Base-by-base conservation (phyloP, 2,329 filamentous ascomycete genomes). In the Talaromyces rugulosus region DNA sequence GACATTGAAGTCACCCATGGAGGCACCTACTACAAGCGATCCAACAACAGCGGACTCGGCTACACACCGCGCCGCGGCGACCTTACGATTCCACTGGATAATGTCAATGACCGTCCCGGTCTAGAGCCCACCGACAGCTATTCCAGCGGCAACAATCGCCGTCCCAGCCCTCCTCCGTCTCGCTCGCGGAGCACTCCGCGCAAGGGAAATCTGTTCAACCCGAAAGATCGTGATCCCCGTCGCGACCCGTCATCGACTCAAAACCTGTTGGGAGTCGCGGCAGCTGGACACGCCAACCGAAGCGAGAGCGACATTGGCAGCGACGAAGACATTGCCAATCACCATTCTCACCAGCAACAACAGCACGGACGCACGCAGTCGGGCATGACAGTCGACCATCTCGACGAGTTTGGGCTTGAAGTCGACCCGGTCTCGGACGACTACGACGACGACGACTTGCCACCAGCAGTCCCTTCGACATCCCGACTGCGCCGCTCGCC, bases 1-100 rank as follows among this genome's bases (percentile, higher is more conserved):
- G 95, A 99, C 73, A 99, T 97, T 64, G 95, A 97, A 74, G 82
- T 82, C 12, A 87, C 90, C 58, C 85, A 85, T 18, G 83, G 85
- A 28, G 89, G 89, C 11, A 87, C 89, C 7, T 96, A 93, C 70
- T 88, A 89, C 68, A 95, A 96, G 73, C 89, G 91, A 66, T 86
- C 89, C 40, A 90, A 90, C 57, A 62, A 57, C 30, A 85, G 83
- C 28, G 91, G 85, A 14, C 86, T 96, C 60, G 93, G 92, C 27
- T 92, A 92, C 71, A 89, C 81, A 4, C 91, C 92, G 16, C 87
- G 88, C 59, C 81, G 77, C 40, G 76, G 81, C 64, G 84, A 87
- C 68, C 85, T 85, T 50, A 87, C 84, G 60, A 83, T 88, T 42
- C 76, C 80, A 5, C 74, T 86, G 18, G 79, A 82, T 61, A 78